Evolutionary conservation across 2,329 filamentous ascomycete genomes (phyloP).

Genomic region (Colletotrichum tamarilloi): DNA sequence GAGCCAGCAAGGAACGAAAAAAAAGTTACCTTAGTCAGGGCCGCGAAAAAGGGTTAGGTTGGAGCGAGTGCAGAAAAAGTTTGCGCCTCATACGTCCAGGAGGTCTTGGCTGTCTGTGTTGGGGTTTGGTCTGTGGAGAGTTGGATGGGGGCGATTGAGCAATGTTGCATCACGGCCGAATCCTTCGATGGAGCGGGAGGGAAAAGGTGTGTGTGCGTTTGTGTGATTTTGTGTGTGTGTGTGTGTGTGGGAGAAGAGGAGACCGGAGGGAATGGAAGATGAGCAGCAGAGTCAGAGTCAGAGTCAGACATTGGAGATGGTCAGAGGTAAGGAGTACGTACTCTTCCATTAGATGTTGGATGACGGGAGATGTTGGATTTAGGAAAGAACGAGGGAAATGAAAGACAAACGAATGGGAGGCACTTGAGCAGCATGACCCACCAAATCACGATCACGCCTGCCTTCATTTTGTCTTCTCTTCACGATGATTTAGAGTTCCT

Average conservation of each 20-base stretch:
- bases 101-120: conserved; percentile 33
- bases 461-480: background rate
- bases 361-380: background rate
- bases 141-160: background rate
- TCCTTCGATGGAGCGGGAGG: conserved; percentile 10
- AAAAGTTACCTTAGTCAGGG: background rate
- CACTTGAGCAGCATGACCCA: background rate
- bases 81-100: conserved; percentile 11
- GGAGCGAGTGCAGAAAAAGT: background rate
- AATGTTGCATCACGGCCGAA: conserved; percentile 27
- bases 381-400: background rate
- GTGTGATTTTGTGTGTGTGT: too few relatives aligned
- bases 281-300: too few relatives aligned
- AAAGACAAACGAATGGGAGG: too few relatives aligned
- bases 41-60: background rate
- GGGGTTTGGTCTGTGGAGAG: conserved; percentile 10
- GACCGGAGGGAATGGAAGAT: background rate
- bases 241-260: background rate
- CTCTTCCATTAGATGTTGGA: background rate
- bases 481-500: background rate
- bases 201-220: background rate
- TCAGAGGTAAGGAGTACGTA: background rate
- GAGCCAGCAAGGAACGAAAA: background rate
- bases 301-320: background rate
- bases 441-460: background rate